Percentiles rank a stretch among this genome's conserved stretches.
Evolutionary conservation across 768 basidiomycete species (phyloP).

Genomic region (Boletus vinaceobasis): DNA sequence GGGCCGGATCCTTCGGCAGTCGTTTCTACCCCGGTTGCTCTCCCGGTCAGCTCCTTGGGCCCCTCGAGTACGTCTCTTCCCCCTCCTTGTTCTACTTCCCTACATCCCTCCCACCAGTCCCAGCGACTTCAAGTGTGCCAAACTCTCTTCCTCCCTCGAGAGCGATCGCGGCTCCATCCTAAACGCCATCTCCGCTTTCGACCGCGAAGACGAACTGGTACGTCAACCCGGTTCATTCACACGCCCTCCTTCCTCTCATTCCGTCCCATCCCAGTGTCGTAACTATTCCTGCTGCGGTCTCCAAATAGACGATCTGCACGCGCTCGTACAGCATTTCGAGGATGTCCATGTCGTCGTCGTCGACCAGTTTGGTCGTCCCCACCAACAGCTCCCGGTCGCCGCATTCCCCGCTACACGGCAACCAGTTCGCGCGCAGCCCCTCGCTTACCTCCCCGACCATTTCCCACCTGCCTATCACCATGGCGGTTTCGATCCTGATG

Average conservation of each 20-base stretch:
- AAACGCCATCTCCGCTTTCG: constrained; percentile 64
- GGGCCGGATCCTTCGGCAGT: constrained; percentile 61
- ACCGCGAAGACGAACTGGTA: constrained; percentile 72
- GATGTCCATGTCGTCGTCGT: constrained; percentile 82
- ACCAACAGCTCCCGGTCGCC: constrained; percentile 27
- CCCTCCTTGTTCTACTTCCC: background rate
- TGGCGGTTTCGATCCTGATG: constrained; percentile 63
- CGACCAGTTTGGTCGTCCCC: constrained; percentile 38
- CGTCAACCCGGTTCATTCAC: constrained; percentile 22
- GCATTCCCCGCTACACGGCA: constrained; percentile 35
- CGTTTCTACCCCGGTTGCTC: constrained; percentile 62
- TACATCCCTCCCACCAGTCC: constrained; percentile 28
- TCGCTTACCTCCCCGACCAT: constrained; percentile 28
- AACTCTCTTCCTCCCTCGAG: constrained; percentile 53
- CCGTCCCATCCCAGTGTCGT: constrained; percentile 51
- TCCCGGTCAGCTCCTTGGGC: constrained; percentile 57
- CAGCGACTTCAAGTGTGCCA: constrained; percentile 45
- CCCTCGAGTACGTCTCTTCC: constrained; percentile 53
- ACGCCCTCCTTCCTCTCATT: background rate
- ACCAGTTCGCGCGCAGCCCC: constrained; percentile 32
- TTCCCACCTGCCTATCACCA: constrained; percentile 33
- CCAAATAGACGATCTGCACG: constrained; percentile 70
- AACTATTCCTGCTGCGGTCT: constrained; percentile 91
- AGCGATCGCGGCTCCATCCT: constrained; percentile 57
- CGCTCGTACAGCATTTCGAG: constrained; percentile 90